These are phyloP conservation scores for Rhynchospora breviuscula DNA, from an alignment of 176 grass and related monocot genomes.

Conservation along the genomic window DNA sequence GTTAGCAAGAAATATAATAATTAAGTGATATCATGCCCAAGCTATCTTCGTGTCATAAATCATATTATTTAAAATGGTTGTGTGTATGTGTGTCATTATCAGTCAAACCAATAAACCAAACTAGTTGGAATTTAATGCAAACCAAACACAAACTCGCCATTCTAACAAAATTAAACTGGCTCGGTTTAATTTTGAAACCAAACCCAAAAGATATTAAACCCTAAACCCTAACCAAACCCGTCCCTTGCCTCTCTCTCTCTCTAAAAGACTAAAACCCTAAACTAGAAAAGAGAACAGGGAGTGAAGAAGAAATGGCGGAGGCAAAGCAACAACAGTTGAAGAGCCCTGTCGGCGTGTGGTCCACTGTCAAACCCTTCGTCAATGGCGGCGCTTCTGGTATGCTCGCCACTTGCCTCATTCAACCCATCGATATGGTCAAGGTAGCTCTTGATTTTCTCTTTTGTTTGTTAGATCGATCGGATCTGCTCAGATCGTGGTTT, in stretches of 20 bases:
- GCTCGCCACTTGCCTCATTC: constrained; percentile 96
- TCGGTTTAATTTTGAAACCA: too few species aligned
- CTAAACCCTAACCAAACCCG: too few species aligned
- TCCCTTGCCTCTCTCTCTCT: constrained; percentile 12
- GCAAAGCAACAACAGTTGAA: constrained; percentile 45
- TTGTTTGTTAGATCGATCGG: background rate
- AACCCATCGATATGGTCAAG: constrained; percentile 99
- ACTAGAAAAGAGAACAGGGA: background rate
- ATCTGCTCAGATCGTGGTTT: constrained; percentile 4
- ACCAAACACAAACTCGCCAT: too few species aligned
- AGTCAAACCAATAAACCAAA: too few species aligned
- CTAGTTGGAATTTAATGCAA: too few species aligned
- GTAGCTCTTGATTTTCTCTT: background rate
- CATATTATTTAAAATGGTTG: too few species aligned
- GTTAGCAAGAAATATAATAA: too few species aligned
- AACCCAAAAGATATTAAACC: too few species aligned
- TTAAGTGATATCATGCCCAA: too few species aligned
- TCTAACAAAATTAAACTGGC: too few species aligned
- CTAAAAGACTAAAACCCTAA: background rate
- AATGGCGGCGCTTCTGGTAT: constrained; percentile 91
- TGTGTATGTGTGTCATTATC: too few species aligned
- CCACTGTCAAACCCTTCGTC: constrained; percentile 73
- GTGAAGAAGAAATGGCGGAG: constrained; percentile 46
- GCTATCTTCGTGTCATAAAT: too few species aligned
- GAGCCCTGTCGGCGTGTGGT: constrained; percentile 46